Evolutionary conservation across 1,139 yeast species (phyloP), one percentile per base, ranked within the genome.

Genomic region (Geotrichum carabidarum): DNA sequence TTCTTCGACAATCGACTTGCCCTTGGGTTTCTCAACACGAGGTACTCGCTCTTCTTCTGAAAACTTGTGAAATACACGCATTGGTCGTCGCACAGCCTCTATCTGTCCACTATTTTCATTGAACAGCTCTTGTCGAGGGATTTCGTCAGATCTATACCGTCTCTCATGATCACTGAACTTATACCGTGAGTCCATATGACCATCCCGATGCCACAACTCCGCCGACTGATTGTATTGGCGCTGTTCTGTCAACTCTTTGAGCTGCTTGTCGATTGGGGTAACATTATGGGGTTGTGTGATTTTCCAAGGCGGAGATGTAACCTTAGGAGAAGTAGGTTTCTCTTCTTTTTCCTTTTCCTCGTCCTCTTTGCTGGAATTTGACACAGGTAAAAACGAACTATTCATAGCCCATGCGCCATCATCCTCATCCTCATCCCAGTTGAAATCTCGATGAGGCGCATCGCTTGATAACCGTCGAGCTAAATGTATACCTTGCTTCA

Each of bases 381-480:
- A 37, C 22, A 36, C 11, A 15, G 44, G 50, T 12, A 34, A 41
- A 9, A 41, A 34, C 27, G 35, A 18, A 9, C n/a, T 30, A 34
- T 42, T 48, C 35, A 22, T 15, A 6, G 42, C 32, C 46, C 44
- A 35, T 17, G 61, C 67, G 62, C 60, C 46, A 34, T 61, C 70
- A 38, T 69, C 74, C 38, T 68, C 74, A 53, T 72, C 76, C 35
- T 73, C 76, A 48, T 69, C 76, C 76, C 76, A 73, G 59, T 69
- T 69, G 58, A 69, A 65, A 44, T 67, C 61, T 14, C 69, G 56
- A 37, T 61, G 57, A 0, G 64, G 53, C 11, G 49, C 57, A 37
- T 60, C 65, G 9, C 65, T 62, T 12, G 68, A 64, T 38, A 68
- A 62, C 11, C 74, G 59, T 37, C 69, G 71, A 1, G 74, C 63